These are phyloP conservation scores for Vanrija pseudolonga DNA, from an alignment of 1,284 basidiomycete genomes.

Conservation along the genomic window DNA sequence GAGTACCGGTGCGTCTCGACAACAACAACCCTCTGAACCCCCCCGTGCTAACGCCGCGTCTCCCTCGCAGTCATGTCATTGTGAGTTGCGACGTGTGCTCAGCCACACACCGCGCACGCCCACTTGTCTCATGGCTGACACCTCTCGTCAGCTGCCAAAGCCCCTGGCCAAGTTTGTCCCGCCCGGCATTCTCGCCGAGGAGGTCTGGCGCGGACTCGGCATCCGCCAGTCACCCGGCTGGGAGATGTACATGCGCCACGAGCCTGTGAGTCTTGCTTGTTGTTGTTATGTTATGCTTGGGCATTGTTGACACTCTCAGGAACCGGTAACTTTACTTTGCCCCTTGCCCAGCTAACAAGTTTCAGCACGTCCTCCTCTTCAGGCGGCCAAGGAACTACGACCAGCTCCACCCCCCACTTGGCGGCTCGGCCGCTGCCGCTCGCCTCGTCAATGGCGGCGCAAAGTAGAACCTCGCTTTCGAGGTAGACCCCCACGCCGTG, in stretches of 20 bases:
- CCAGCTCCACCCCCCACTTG: conserved; percentile 36
- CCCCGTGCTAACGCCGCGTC: background rate
- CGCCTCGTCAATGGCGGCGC: conserved; percentile 23
- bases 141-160: conserved; percentile 41
- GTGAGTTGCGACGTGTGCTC: conserved; percentile 25
- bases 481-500: background rate
- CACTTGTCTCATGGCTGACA: background rate
- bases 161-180: conserved; percentile 46
- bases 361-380: conserved; percentile 45
- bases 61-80: conserved; percentile 45
- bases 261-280: conserved; percentile 38
- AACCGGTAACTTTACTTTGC: conserved; percentile 27
- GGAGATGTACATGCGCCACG: conserved; percentile 52
- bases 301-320: conserved; percentile 19
- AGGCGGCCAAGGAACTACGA: conserved; percentile 46
- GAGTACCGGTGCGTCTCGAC: conserved; percentile 43
- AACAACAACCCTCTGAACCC: background rate
- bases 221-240: conserved; percentile 50
- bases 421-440: conserved; percentile 8
- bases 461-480: background rate
- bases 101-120: too few species aligned
- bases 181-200: conserved; percentile 45
- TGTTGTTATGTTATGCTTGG: background rate
- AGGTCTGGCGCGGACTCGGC: conserved; percentile 48
- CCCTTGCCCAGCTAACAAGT: background rate